Base-by-base conservation (phyloP, 2,329 filamentous ascomycete genomes). In the Aspergillus pseudoglaucus region DNA sequence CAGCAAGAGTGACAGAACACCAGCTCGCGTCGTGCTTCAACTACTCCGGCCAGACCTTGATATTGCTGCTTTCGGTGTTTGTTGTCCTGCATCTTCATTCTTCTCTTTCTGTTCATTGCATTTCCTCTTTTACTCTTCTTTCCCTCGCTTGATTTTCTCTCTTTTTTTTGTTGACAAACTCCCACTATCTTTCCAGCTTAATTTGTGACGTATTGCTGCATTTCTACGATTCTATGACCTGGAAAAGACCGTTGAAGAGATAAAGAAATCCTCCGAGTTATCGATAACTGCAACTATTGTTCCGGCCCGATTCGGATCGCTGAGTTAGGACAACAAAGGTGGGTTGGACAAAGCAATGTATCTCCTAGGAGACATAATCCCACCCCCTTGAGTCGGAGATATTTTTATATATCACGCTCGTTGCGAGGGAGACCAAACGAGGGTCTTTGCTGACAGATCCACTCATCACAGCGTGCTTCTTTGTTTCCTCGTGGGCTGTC, bases 51-150 rank as follows among this genome's bases (percentile, higher is more conserved):
- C 22, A 22, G 22, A 22, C 22, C 22, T 22, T 22, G 22, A 22
- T 10, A 17, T 3, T 41, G 32, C 22, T 46, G 20, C 23, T 39
- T 45, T 27, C 22, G 15, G 43, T 45, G 35, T 38, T 42, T 18
- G 50, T 55, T 55, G 49, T 44, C 48, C 51, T 54, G 47, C 33
- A 46, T 45, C 51, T 51, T 48, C 41, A 46, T 39, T 27, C 42
- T 30, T 32, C 43, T 46, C 48, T 45, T 43, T 46, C 33, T 48
- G 55, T 55, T 51, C 59, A 51, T 56, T 60, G 25, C 25, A 38
- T 38, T 17, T 38, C 35, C 18, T 18, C 35, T 38, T 38, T 8
- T 17, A 18, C n/a, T 38, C n/a, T 18, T 38, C 10, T 48, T 46
- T 50, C 51, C 15, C 45, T 42, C 46, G 17, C 47, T 39, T 51